Evolutionary conservation across 108 stramenopile genomes (phyloP), one percentile per base, ranked within the genome.

Genomic region (Mayamaea pseudoterrestris): DNA sequence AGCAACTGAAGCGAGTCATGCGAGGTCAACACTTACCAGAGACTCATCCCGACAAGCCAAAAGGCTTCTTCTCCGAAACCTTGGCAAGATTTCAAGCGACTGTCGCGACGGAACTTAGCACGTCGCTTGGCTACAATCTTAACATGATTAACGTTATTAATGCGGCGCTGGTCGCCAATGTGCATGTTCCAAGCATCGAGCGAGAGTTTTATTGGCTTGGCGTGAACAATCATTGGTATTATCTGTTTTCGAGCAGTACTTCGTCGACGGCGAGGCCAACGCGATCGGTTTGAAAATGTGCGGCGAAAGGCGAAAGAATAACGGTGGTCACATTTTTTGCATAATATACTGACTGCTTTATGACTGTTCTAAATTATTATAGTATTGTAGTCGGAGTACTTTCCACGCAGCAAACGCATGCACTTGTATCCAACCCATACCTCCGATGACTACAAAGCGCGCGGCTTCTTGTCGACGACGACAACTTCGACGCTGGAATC

Each of bases 11-110:
- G 40, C 47, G 78, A 5, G 81, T 83, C 29, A 42, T 89, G 50
- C 50, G 86, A 28, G 85, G 86, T 2, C 58, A 73, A 21, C 74
- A 80, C 30, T 61, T 83, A n/a, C 79, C 86, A 5, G 76, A 71
- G 29, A 59, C 67, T 17, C 57, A 75, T 34, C 76, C 70, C 20
- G 35, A 66, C n/a, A 72, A 81, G 41, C 79, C 86, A 28, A 71
- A 62, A 56, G 72, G 68, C 22, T 71, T 65, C 5, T 49, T 80
- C 23, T 62, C 55, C 27, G 54, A 64, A 58, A 64, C 63, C 16
- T 28, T 67, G 12, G 75, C 74, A 17, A 48, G 76, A 30, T 32
- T 80, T 8, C 58, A 68, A 27, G 86, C 86, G 7, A 60, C 57
- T 5, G 61, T 89, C 2, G 50, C 74, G 13, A 66, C 81, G 3